phyloP scores from a whole-genome alignment of 2,329 filamentous ascomycete species.

The Scedosporium apiospermum region DNA sequence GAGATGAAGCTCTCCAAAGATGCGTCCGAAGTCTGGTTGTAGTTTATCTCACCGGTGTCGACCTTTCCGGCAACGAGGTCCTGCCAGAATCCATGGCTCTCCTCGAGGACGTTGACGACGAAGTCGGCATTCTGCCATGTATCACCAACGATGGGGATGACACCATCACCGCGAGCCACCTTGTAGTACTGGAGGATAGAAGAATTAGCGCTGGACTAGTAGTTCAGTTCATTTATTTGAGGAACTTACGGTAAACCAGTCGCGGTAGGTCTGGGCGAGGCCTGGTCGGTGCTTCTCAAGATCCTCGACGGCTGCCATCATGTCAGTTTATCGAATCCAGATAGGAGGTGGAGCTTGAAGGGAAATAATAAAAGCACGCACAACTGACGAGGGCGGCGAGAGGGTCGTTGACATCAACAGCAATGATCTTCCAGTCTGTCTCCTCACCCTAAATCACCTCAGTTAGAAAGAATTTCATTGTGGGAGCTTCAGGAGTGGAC shows the following conservation, averaged over 20 bases:
- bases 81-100: slow-evolving; percentile 28
- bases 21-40: slow-evolving; percentile 27
- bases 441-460: slow-evolving; percentile 17
- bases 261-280: slow-evolving; percentile 21
- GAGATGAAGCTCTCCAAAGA: slow-evolving; percentile 21
- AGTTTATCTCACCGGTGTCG: slow-evolving; percentile 26
- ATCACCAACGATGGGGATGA: slow-evolving; percentile 25
- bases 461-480: slow-evolving; percentile 4
- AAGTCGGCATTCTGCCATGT: slow-evolving; percentile 25
- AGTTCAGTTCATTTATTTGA: not conserved
- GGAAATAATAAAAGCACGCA: slow-evolving; percentile 11
- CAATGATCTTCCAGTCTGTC: slow-evolving; percentile 31
- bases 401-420: slow-evolving; percentile 27
- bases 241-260: slow-evolving; percentile 28
- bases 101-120: slow-evolving; percentile 19
- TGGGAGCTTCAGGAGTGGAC: not conserved
- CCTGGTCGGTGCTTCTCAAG: slow-evolving; percentile 29
- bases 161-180: slow-evolving; percentile 23
- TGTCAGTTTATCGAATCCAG: slow-evolving; percentile 10
- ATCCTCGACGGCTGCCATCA: slow-evolving; percentile 20
- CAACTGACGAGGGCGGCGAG: slow-evolving; percentile 23
- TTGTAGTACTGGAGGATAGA: slow-evolving; percentile 25
- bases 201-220: not conserved
- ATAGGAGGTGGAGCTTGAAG: not conserved
- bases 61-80: slow-evolving; percentile 27